Evolutionary conservation across 176 grass and related monocot species (phyloP).

Genomic region (Avena sativa): DNA sequence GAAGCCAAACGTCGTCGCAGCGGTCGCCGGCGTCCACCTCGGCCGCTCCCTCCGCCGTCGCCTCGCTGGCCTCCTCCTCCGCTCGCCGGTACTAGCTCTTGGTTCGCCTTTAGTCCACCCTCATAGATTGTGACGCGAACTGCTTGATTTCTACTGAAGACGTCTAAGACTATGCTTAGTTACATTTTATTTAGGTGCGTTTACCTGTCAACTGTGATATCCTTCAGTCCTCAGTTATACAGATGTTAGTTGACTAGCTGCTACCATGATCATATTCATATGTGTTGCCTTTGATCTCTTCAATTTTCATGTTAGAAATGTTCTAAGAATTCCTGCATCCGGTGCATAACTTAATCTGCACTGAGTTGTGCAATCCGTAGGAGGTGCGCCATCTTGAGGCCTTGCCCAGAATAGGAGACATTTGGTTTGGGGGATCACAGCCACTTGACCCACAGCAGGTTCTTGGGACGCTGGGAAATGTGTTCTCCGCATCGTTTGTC

Average conservation of each 20-base stretch:
- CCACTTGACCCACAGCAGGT: constrained; percentile 18
- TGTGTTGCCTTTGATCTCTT: not conserved
- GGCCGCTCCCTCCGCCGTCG: constrained; percentile 61
- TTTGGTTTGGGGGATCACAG: constrained; percentile 41
- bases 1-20: constrained; percentile 49
- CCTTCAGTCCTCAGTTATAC: not conserved
- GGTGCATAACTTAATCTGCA: not conserved
- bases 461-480: constrained; percentile 48
- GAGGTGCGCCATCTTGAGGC: constrained; percentile 43
- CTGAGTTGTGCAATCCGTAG: constrained; percentile 26
- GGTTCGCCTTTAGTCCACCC: not conserved
- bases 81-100: constrained; percentile 42
- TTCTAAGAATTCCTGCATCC: not conserved
- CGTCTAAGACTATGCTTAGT: not conserved
- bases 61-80: constrained; percentile 47
- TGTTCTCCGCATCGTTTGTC: constrained; percentile 23
- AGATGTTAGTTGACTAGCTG: not conserved
- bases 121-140: not conserved
- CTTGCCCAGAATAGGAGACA: constrained; percentile 46
- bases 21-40: constrained; percentile 53
- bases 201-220: not conserved
- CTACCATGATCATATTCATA: not conserved
- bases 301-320: not conserved
- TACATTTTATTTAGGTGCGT: not conserved
- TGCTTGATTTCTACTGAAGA: not conserved